Conservation (phyloP, 2,329 filamentous ascomycete genomes). For the Teratosphaeria epicoccoides region DNA sequence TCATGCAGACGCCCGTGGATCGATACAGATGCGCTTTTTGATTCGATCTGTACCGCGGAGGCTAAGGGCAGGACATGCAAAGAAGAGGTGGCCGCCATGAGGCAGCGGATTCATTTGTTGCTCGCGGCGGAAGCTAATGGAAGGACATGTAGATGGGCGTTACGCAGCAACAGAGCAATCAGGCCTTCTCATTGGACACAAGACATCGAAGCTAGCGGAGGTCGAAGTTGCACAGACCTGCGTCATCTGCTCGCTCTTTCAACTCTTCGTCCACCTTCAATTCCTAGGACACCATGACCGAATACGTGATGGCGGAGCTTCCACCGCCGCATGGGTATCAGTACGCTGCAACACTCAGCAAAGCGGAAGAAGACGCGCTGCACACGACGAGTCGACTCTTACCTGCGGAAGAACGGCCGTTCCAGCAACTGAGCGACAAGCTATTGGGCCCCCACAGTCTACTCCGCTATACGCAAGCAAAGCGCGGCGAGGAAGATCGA, state of each 20-base stretch:
- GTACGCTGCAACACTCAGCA: conserved; percentile 14
- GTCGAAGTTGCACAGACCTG: no score
- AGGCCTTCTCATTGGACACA: no score
- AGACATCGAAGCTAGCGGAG: no score
- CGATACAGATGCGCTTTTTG: no score
- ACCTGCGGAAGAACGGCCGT: conserved; percentile 84
- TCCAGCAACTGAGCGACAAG: conserved; percentile 76
- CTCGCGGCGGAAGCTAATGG: no score
- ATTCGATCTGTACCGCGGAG: not conserved
- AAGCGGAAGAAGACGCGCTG: conserved; percentile 53
- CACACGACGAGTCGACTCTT: conserved; percentile 72
- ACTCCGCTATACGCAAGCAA: conserved; percentile 49
- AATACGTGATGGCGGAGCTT: not conserved
- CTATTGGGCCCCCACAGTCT: conserved; percentile 60
- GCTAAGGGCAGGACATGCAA: no score
- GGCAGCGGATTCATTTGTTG: no score
- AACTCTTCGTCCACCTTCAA: not conserved
- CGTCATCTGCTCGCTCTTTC: not conserved
- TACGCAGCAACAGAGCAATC: no score
- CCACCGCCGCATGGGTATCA: conserved; percentile 5
- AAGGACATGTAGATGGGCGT: no score
- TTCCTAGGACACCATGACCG: not conserved
- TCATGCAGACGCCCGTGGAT: not conserved
- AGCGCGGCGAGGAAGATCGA: conserved; percentile 27
- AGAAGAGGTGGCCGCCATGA: no score